phyloP scores from a whole-genome alignment of 176 grass and related monocot species.

The Eremochloa ophiuroides region DNA sequence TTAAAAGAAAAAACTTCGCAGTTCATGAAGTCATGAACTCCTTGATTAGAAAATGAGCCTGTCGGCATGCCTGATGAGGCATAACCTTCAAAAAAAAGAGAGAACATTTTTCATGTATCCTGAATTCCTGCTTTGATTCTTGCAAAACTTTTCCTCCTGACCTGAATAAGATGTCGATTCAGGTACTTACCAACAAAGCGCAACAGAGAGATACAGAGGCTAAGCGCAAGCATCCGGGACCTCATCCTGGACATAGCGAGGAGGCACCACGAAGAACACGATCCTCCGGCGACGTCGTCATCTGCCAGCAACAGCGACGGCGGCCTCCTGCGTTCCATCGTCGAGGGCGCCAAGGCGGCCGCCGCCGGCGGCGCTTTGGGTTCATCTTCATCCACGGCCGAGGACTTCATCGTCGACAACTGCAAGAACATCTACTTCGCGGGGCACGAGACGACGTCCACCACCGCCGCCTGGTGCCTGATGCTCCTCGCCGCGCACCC shows the following conservation, averaged over 20 bases:
- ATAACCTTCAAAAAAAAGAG: too few species aligned
- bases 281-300: neutral
- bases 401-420: slow-evolving; percentile 74
- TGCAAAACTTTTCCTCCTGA: neutral
- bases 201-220: slow-evolving; percentile 63
- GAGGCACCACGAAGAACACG: slow-evolving; percentile 19
- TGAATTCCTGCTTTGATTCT: neutral
- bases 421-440: slow-evolving; percentile 90
- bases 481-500: slow-evolving; percentile 70
- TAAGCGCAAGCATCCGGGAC: slow-evolving; percentile 31
- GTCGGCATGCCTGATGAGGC: neutral
- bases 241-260: slow-evolving; percentile 49
- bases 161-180: neutral
- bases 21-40: too few species aligned
- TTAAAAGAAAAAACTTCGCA: neutral
- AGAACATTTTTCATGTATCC: neutral
- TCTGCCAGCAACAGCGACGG: slow-evolving; percentile 11
- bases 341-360: slow-evolving; percentile 43
- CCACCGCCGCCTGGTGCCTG: slow-evolving; percentile 61
- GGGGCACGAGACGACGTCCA: slow-evolving; percentile 63
- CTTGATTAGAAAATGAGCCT: neutral
- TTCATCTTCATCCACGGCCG: neutral
- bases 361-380: neutral
- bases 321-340: slow-evolving; percentile 64
- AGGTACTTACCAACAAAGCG: slow-evolving; percentile 57